These are phyloP conservation scores for Colletotrichum chrysophilum DNA, from an alignment of 2,329 filamentous ascomycete species.

Conservation along the genomic window DNA sequence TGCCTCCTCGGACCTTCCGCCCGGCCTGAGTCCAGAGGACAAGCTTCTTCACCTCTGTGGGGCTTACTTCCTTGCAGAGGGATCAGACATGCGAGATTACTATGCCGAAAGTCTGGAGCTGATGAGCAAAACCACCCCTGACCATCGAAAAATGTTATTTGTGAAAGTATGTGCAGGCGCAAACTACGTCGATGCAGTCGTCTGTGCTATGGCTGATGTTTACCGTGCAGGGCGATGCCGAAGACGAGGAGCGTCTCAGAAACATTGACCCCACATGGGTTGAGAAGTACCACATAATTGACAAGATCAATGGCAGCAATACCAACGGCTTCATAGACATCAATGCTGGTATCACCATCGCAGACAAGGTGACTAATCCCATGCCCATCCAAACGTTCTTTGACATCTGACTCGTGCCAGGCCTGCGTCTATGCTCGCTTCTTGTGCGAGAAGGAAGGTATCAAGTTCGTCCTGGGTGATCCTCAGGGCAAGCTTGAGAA, in stretches of 20 bases:
- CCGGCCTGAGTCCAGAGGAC: slow-evolving; percentile 24
- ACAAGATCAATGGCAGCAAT: slow-evolving; percentile 25
- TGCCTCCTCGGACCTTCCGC: slow-evolving; percentile 23
- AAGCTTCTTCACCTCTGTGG: slow-evolving; percentile 24
- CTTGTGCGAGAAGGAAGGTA: neutral
- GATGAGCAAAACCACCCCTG: neutral
- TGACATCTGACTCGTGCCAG: neutral
- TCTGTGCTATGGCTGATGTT: neutral
- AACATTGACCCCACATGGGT: slow-evolving; percentile 25
- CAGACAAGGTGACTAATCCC: slow-evolving; percentile 26
- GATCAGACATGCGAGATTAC: slow-evolving; percentile 11
- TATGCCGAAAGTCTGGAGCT: slow-evolving; percentile 23
- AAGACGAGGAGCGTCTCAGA: slow-evolving; percentile 14
- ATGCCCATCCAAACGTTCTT: neutral
- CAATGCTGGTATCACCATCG: slow-evolving; percentile 28
- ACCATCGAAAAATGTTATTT: neutral
- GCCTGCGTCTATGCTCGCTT: neutral
- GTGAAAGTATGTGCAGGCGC: neutral
- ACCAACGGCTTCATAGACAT: slow-evolving; percentile 31
- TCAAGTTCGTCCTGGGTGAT: neutral
- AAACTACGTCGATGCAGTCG: neutral
- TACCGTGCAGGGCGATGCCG: neutral
- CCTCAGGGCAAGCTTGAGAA: neutral
- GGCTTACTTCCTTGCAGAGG: slow-evolving; percentile 12
- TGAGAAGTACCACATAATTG: slow-evolving; percentile 27